Conservation (phyloP, 2,329 filamentous ascomycete species). For the Neospermospora avenae region DNA sequence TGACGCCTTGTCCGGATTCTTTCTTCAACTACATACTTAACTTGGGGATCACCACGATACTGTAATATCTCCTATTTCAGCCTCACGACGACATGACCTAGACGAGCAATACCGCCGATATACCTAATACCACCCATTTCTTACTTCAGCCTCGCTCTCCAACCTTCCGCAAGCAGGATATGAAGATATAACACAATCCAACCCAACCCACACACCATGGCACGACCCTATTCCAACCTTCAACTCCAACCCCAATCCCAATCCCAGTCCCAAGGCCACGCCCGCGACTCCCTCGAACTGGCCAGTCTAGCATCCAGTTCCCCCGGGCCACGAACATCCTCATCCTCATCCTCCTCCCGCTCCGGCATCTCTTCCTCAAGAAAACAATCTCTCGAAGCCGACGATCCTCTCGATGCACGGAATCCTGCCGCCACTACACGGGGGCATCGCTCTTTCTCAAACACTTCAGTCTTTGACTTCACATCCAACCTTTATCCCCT, state of each 20-base stretch:
- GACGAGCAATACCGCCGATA: not conserved
- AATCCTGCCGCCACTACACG: constrained; percentile 46
- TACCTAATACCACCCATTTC: too few species aligned
- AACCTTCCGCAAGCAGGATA: constrained; percentile 9
- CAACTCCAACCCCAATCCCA: too few species aligned
- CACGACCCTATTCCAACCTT: constrained; percentile 30
- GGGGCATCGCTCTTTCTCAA: constrained; percentile 71
- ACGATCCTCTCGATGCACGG: constrained; percentile 70
- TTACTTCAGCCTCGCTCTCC: not conserved
- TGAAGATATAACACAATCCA: too few species aligned
- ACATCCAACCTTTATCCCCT: constrained; percentile 89
- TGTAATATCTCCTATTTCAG: not conserved
- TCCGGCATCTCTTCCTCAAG: constrained; percentile 93
- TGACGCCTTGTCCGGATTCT: not conserved
- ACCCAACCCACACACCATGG: constrained; percentile 32
- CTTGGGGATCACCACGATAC: not conserved
- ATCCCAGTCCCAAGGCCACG: too few species aligned
- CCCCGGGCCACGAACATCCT: constrained; percentile 55
- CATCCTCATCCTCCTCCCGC: constrained; percentile 63
- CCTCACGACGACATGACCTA: constrained; percentile 11
- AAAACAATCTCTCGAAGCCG: constrained; percentile 80
- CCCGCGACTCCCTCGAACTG: constrained; percentile 91
- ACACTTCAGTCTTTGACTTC: constrained; percentile 94
- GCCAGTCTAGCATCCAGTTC: constrained; percentile 90
- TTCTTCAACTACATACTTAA: constrained; percentile 6